Conservation (phyloP, 2,329 filamentous ascomycete species). For the Alternaria sp. region DNA sequence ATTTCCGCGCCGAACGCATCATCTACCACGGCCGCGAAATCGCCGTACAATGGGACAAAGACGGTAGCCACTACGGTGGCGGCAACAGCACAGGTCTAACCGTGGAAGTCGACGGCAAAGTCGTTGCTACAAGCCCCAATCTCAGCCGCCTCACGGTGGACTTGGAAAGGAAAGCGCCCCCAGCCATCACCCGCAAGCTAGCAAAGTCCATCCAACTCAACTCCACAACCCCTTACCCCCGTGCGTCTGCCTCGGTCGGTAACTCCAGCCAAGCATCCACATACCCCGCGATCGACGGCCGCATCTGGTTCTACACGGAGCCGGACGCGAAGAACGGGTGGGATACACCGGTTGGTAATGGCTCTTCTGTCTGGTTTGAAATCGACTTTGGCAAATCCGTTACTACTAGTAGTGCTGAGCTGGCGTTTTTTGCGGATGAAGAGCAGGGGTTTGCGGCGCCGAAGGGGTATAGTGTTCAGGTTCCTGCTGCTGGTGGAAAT, state of each 20-base stretch:
- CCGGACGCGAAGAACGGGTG: conserved; percentile 49
- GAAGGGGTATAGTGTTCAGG: conserved; percentile 38
- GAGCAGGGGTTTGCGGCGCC: conserved; percentile 39
- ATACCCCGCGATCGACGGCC: conserved; percentile 49
- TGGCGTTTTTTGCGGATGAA: conserved; percentile 47
- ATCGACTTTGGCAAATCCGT: conserved; percentile 47
- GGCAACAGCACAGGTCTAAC: conserved; percentile 33
- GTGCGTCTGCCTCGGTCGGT: conserved; percentile 39
- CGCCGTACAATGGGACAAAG: conserved; percentile 51
- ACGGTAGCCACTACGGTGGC: conserved; percentile 41
- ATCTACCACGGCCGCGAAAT: conserved; percentile 53
- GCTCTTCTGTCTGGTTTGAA: conserved; percentile 44
- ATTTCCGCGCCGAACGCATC: conserved; percentile 52
- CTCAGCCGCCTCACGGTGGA: conserved; percentile 34
- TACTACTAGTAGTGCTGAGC: conserved; percentile 39
- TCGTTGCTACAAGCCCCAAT: conserved; percentile 37
- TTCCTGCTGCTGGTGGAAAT: conserved; percentile 12
- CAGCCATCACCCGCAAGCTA: conserved; percentile 38
- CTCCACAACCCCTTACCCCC: conserved; percentile 35
- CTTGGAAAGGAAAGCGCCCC: conserved; percentile 26
- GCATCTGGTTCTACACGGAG: conserved; percentile 49
- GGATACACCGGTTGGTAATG: conserved; percentile 39
- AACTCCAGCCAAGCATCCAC: conserved; percentile 31
- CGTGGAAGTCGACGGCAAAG: conserved; percentile 45
- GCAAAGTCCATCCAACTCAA: conserved; percentile 49